A percentile compares a stretch with the other conserved stretches of the same genome.
phyloP scores from a whole-genome alignment of 176 grass and related monocot genomes.

The Avena insularis region DNA sequence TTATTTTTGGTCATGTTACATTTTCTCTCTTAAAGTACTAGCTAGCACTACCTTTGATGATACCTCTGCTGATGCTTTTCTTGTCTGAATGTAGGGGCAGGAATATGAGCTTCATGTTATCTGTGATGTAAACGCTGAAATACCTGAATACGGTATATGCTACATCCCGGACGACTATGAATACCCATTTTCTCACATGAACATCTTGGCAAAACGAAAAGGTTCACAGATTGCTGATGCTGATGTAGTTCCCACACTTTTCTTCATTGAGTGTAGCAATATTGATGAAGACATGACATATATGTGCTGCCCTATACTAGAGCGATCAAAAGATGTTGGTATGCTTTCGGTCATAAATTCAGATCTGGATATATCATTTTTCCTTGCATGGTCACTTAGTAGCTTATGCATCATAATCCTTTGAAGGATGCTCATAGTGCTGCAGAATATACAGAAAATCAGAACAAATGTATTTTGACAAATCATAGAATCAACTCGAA shows the following conservation, averaged over 20 bases:
- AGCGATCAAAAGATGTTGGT: conserved; percentile 9
- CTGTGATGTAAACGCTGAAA: conserved; percentile 26
- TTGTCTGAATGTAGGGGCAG: conserved; percentile 20
- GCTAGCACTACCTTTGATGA: conserved; percentile 1
- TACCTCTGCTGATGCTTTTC: background rate
- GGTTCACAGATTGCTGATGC: background rate
- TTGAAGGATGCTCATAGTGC: background rate
- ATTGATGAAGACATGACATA: background rate
- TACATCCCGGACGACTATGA: background rate
- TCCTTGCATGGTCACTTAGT: background rate
- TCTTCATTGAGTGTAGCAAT: conserved; percentile 35
- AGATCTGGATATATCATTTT: background rate
- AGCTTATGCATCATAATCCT: background rate
- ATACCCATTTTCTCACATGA: conserved; percentile 31
- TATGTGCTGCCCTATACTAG: background rate
- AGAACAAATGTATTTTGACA: background rate
- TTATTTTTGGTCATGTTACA: background rate
- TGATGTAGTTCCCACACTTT: conserved; percentile 1
- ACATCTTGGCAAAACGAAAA: conserved; percentile 34
- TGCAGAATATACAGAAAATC: background rate
- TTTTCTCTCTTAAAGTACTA: background rate
- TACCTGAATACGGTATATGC: background rate
- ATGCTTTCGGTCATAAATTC: background rate
- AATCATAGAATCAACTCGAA: background rate
- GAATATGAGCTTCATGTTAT: conserved; percentile 34